These are phyloP conservation scores for Termitomyces sp. DNA, from an alignment of 768 basidiomycete genomes.

Conservation along the genomic window DNA sequence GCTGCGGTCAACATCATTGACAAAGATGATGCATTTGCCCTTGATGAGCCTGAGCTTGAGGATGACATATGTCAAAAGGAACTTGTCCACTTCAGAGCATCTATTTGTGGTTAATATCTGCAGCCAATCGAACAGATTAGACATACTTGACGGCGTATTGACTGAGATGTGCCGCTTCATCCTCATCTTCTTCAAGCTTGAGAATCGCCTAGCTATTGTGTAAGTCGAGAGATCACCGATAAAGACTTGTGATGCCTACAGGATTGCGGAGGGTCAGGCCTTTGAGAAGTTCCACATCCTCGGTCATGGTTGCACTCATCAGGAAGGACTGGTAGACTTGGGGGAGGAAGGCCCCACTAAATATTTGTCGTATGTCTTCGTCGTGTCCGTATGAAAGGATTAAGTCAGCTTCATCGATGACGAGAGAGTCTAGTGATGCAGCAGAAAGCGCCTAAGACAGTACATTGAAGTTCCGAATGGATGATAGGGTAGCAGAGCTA, in stretches of 20 bases:
- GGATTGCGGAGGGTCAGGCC: slow-evolving; percentile 84
- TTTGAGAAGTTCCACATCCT: slow-evolving; percentile 90
- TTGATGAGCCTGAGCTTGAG: slow-evolving; percentile 93
- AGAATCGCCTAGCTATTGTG: slow-evolving; percentile 59
- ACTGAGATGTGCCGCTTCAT: slow-evolving; percentile 72
- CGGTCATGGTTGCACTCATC: slow-evolving; percentile 97
- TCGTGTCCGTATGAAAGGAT: slow-evolving; percentile 96
- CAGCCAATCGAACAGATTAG: background rate
- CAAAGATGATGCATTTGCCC: slow-evolving; percentile 95
- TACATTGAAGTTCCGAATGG: background rate
- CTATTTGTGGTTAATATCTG: slow-evolving; percentile 26
- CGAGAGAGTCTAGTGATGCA: slow-evolving; percentile 69
- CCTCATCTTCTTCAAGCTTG: slow-evolving; percentile 82
- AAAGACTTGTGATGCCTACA: slow-evolving; percentile 36
- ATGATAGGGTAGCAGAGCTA: slow-evolving; percentile 7
- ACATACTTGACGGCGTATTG: slow-evolving; percentile 79
- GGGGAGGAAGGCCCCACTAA: slow-evolving; percentile 65
- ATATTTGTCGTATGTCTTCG: slow-evolving; percentile 73
- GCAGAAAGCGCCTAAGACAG: slow-evolving; percentile 53
- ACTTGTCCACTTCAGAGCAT: slow-evolving; percentile 95
- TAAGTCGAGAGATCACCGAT: background rate
- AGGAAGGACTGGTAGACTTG: slow-evolving; percentile 88
- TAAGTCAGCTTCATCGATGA: slow-evolving; percentile 97
- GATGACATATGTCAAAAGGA: slow-evolving; percentile 92
- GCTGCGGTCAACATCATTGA: slow-evolving; percentile 91